Percentiles rank a stretch among this genome's conserved stretches.
Conservation (phyloP, 2,329 filamentous ascomycete species). For the Nigrospora sphaerica region DNA sequence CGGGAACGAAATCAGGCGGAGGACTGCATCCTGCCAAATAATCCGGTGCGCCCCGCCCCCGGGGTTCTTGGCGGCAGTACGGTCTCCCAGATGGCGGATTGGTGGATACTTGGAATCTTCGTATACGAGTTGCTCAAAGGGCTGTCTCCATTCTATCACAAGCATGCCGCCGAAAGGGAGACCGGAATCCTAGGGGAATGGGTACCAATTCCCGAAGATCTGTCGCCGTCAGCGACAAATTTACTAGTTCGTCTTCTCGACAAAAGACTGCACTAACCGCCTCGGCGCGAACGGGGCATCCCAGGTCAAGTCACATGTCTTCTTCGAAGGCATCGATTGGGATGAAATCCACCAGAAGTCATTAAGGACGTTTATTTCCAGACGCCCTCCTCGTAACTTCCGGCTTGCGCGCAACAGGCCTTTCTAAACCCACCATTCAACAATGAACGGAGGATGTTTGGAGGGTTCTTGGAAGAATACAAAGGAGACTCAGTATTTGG, state of each 20-base stretch:
- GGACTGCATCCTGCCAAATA: background rate
- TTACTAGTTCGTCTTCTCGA: background rate
- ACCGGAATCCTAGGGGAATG: background rate
- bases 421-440: background rate
- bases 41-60: background rate
- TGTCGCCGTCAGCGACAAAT: background rate
- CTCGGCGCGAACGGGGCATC: conserved; percentile 1
- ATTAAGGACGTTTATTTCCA: background rate
- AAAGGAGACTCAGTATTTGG: too few relatives aligned
- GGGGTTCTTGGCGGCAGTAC: background rate
- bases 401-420: background rate
- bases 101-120: background rate
- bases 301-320: background rate
- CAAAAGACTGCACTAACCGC: background rate
- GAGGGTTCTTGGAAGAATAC: background rate
- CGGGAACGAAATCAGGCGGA: background rate
- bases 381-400: background rate
- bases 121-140: background rate
- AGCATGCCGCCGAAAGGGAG: background rate
- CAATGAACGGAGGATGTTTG: background rate
- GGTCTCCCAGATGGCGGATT: background rate
- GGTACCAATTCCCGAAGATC: background rate
- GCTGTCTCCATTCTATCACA: background rate
- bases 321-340: background rate
- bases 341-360: background rate